These are phyloP conservation scores for Saccharomycopsis sp. DNA, from an alignment of 805 yeast genomes.

Conservation along the genomic window DNA sequence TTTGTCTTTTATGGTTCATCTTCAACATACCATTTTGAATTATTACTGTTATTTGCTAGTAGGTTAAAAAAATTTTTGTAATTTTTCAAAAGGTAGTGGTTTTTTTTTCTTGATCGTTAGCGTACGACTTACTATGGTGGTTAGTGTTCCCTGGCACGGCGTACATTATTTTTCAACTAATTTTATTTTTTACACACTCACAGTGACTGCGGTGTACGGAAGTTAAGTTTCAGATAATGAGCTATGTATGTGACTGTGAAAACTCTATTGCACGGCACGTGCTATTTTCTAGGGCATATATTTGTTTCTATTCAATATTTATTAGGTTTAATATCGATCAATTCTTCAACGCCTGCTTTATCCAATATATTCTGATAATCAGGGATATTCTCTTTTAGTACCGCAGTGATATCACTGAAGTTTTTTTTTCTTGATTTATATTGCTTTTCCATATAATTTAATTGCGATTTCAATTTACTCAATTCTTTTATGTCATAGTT, in stretches of 20 bases:
- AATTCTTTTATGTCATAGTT: not conserved
- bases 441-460: not conserved
- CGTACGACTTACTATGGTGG: not conserved
- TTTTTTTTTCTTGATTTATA: constrained; percentile 6
- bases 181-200: not conserved
- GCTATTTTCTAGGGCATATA: too few relatives aligned
- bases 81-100: not conserved
- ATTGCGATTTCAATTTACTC: not conserved
- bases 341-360: constrained; percentile 7
- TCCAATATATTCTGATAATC: constrained; percentile 5
- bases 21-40: constrained; percentile 18
- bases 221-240: not conserved
- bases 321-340: too few relatives aligned
- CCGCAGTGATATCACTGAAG: not conserved
- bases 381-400: constrained; percentile 10
- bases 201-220: not conserved
- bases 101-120: constrained; percentile 5
- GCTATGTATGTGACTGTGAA: not conserved
- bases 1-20: not conserved
- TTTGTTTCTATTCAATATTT: too few relatives aligned
- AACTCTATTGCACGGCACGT: not conserved
- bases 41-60: constrained; percentile 10
- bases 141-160: not conserved
- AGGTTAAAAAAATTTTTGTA: constrained; percentile 1
- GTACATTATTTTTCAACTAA: not conserved